Evolutionary conservation across 164 flowering plant genomes (phyloP), one percentile per base, ranked within the genome.

Genomic region (Magnolia kwangsiensis): DNA sequence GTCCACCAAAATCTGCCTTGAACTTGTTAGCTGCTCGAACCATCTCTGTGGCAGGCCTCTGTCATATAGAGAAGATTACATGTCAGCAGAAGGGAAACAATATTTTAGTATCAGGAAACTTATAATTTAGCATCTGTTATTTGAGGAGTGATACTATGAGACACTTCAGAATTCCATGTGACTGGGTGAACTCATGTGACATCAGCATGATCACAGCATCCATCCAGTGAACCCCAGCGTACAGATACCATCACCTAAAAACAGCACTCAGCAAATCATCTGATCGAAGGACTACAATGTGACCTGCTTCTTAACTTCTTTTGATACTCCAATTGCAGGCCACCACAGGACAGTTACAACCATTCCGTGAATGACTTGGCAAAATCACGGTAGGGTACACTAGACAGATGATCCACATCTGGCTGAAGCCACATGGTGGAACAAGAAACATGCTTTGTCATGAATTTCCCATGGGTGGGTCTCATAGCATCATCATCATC

Each of bases 1-100:
- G 90, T 29, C 98, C 98, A 75, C 97, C 99, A 86, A 96, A 96
- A 67, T 96, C 98, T 55, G 93, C 97, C 83, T 92, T 96, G 79
- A 91, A 96, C 82, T 92, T 96, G 82, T 96, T 96, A 61, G 90
- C 97, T 50, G 90, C 88, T 59, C 97, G 90, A 82, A 94, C 84
- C 82, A 96, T 79, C 87, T 96, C 99, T 73, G 86, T 55, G 59
- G 90, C 90, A 76, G 98, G 99, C 80, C 90, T 90, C 99, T 96
- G 78, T 67, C 50, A 68, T 31, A 68, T 31, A 31, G 13, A 13
- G 31, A 29, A 29, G 71, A 29, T 31, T 45, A 68, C 9, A 21
- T 64, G 21, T 37, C 71, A 68, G 50, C n/a, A 31, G 49, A 37
- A 68, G 31, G 50, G 50, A 68, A 68, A 68, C 9, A 37, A 37